These are phyloP conservation scores for Emmonsia crescens DNA, from an alignment of 2,329 filamentous ascomycete species.

Conservation along the genomic window DNA sequence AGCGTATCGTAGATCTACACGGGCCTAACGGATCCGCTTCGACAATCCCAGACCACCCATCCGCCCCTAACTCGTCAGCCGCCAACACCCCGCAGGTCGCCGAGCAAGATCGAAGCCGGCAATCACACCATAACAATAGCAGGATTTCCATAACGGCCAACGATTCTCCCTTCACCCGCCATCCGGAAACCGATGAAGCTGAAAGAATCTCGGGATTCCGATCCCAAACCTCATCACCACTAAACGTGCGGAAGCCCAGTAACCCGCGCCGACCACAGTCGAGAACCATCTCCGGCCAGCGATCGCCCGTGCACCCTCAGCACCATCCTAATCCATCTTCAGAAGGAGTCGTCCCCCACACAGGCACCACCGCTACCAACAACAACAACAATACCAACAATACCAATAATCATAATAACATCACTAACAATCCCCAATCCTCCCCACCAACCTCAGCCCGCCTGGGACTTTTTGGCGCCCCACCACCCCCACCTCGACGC, in stretches of 20 bases:
- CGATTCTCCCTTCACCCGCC: slow-evolving; percentile 16
- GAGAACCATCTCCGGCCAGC: slow-evolving; percentile 16
- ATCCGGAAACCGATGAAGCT: slow-evolving; percentile 23
- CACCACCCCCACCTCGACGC: background rate
- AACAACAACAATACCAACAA: slow-evolving; percentile 1
- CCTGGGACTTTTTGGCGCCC: slow-evolving; percentile 23
- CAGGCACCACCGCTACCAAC: slow-evolving; percentile 4
- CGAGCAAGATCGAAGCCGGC: slow-evolving; percentile 21
- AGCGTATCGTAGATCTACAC: slow-evolving; percentile 32
- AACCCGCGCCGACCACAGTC: slow-evolving; percentile 22
- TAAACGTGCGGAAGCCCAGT: slow-evolving; percentile 28
- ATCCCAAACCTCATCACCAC: slow-evolving; percentile 29
- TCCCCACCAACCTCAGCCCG: slow-evolving; percentile 27
- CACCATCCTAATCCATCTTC: background rate
- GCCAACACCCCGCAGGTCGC: slow-evolving; percentile 34
- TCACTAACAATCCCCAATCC: slow-evolving; percentile 14
- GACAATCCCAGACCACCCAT: slow-evolving; percentile 35
- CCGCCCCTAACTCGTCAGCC: slow-evolving; percentile 32
- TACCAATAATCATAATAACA: slow-evolving; percentile 4
- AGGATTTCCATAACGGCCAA: slow-evolving; percentile 9
- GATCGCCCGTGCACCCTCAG: slow-evolving; percentile 14
- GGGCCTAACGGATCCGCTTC: slow-evolving; percentile 37
- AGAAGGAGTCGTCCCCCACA: slow-evolving; percentile 8
- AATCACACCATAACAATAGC: slow-evolving; percentile 8
- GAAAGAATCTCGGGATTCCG: slow-evolving; percentile 27